A percentile compares a stretch with the other conserved stretches of the same genome.
These are phyloP conservation scores for Edaphochlamys debaryana DNA, from an alignment of 139 green algal genomes.

Conservation along the genomic window DNA sequence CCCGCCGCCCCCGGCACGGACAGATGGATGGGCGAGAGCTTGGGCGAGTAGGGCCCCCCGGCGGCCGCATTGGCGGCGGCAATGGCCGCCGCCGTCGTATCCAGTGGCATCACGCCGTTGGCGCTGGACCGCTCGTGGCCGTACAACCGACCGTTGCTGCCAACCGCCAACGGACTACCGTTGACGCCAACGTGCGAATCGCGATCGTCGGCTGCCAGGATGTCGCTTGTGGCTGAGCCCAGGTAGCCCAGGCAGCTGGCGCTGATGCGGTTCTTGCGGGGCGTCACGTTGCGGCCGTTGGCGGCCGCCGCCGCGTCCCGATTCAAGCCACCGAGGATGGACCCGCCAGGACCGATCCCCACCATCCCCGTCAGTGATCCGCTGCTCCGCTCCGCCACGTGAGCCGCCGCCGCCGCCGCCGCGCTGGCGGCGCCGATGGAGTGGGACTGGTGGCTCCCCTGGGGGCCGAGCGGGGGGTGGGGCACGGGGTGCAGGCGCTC, in stretches of 20 bases:
- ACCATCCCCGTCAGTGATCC: neutral
- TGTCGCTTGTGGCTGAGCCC: neutral
- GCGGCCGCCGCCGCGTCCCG: neutral
- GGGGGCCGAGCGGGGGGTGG: neutral
- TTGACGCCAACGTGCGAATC: too few relatives aligned
- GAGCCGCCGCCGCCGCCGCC: neutral
- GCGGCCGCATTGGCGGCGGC: too few relatives aligned
- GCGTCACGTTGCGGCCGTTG: neutral
- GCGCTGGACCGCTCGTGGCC: neutral
- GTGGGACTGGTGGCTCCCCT: neutral
- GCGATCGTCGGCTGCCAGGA: neutral
- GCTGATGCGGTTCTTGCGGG: neutral
- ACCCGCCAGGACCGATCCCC: too few relatives aligned
- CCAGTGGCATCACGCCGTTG: neutral
- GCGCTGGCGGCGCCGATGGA: neutral
- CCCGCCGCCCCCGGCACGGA: neutral
- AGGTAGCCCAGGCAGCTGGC: conserved; percentile 13
- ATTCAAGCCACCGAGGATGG: too few relatives aligned
- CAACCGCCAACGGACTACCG: neutral
- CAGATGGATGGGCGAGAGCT: neutral
- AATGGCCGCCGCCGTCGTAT: neutral
- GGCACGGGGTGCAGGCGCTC: neutral
- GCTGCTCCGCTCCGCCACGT: neutral
- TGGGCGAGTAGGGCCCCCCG: neutral
- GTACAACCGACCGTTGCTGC: too few relatives aligned